Base-by-base conservation (phyloP, 2,329 filamentous ascomycete species). In the Botryotinia narcissicola region DNA sequence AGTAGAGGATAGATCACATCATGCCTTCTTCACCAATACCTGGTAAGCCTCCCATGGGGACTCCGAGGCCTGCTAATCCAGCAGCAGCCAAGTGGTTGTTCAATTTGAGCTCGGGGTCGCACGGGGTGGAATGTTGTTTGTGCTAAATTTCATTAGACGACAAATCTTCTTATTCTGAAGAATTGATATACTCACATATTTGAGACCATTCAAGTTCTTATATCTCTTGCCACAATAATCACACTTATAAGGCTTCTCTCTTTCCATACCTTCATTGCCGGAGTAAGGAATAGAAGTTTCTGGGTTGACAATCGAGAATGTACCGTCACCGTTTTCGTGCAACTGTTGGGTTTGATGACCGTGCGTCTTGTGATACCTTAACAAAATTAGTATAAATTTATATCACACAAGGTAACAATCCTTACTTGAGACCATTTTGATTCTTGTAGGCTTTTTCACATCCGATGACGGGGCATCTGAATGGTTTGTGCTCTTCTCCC, bases 371-470 rank as follows among this genome's bases (percentile, higher is more conserved):
- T 91, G 89, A 78, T 91, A 91, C 81, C 89, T 91, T 75, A 74
- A 75, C 12, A 48, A 75, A 72, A 69, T 75, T 74, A 74, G 68
- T 73, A 78, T 75, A 75, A 61, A 70, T 46, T 5, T 8, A 29
- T 29, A 64, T 44, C 29, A 4, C 8, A 14, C 20, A 16, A 67
- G 18, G 10, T n/a, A 29, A 42, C 60, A 42, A 72, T 75, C 84
- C 85, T 78, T 94, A 99, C 89, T 98, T 99, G 73, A 99, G 87
- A 68, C 96, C 96, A 78, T 99, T 99, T 82, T 98, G 96, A 82
- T 99, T 99, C 87, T 99, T 99, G 85, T 99, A 99, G 0, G 96
- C 95, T 86, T 99, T 99, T 83, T 98, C 96, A 80, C 96, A 99
- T 9, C 96, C 96, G 81, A 99, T 97, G 69, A 99, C 96, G 1